These are phyloP conservation scores for Anaeramoeba flamelloides DNA, from an alignment of 78 protist genomes.

Conservation along the genomic window DNA sequence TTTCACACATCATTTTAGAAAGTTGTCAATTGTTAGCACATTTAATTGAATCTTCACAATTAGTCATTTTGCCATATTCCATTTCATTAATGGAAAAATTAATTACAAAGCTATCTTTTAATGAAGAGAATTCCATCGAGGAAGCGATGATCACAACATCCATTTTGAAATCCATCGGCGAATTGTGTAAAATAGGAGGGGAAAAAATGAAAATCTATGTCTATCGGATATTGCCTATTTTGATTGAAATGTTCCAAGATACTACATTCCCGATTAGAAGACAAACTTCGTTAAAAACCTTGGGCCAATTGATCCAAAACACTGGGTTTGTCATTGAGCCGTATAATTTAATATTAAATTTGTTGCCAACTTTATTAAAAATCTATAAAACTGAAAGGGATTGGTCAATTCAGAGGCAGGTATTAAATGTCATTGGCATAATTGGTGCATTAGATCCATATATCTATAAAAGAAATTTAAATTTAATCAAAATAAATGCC, in stretches of 20 bases:
- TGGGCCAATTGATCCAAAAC: conserved; percentile 51
- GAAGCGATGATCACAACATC: too few relatives aligned
- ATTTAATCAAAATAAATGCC: too few relatives aligned
- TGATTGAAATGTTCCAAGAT: too few relatives aligned
- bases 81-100: too few relatives aligned
- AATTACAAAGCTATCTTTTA: too few relatives aligned
- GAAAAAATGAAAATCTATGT: too few relatives aligned
- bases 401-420: conserved; percentile 31
- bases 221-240: too few relatives aligned
- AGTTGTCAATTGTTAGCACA: conserved; percentile 45
- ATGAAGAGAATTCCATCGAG: too few relatives aligned
- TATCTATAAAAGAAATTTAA: too few relatives aligned
- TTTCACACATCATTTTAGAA: too few relatives aligned
- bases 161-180: too few relatives aligned
- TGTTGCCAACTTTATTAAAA: conserved; percentile 38
- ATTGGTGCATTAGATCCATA: conserved; percentile 90
- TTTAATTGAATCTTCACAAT: conserved; percentile 37
- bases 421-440: conserved; percentile 69
- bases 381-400: conserved; percentile 17
- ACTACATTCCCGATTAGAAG: conserved; percentile 32
- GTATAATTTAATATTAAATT: conserved; percentile 42
- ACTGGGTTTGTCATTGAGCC: conserved; percentile 71
- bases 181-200: too few relatives aligned
- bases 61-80: conserved; percentile 63
- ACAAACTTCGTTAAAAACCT: conserved; percentile 51